Percentiles rank a stretch among this genome's conserved stretches.
phyloP scores from a whole-genome alignment of 108 stramenopile species.

The Cyclostephanos invisitatus region DNA sequence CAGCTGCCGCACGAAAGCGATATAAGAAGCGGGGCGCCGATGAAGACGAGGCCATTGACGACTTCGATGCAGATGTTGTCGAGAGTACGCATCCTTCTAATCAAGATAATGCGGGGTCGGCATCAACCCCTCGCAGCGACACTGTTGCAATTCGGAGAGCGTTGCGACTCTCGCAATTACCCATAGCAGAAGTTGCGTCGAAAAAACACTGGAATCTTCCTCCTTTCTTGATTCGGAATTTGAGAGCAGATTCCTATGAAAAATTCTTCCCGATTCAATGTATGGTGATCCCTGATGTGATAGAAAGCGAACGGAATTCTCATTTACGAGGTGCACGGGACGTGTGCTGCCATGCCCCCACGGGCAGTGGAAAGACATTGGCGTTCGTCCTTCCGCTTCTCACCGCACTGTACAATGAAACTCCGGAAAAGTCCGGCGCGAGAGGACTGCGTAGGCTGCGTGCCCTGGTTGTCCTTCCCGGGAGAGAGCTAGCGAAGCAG shows the following conservation, averaged over 20 bases:
- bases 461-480: slow-evolving; percentile 91
- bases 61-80: slow-evolving; percentile 64
- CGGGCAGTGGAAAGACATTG: slow-evolving; percentile 89
- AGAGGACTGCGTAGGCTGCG: slow-evolving; percentile 75
- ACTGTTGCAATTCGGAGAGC: slow-evolving; percentile 50
- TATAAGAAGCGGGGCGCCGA: slow-evolving; percentile 26
- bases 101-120: slow-evolving; percentile 25
- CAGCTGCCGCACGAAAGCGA: slow-evolving; percentile 38
- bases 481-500: slow-evolving; percentile 90
- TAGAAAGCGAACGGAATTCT: slow-evolving; percentile 67
- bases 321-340: slow-evolving; percentile 58
- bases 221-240: slow-evolving; percentile 69
- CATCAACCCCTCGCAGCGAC: slow-evolving; percentile 16
- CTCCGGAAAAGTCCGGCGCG: background rate
- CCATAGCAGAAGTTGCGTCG: slow-evolving; percentile 64
- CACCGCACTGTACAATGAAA: slow-evolving; percentile 59
- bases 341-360: slow-evolving; percentile 88
- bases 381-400: slow-evolving; percentile 86
- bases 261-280: slow-evolving; percentile 94
- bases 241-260: slow-evolving; percentile 62
- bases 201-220: slow-evolving; percentile 64
- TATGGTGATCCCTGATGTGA: slow-evolving; percentile 79
- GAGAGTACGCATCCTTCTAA: slow-evolving; percentile 21
- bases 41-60: slow-evolving; percentile 76
- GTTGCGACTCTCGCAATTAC: slow-evolving; percentile 60